Conservation (phyloP, 495 filamentous ascomycete genomes). For the Aspergillus nidulans region DNA sequence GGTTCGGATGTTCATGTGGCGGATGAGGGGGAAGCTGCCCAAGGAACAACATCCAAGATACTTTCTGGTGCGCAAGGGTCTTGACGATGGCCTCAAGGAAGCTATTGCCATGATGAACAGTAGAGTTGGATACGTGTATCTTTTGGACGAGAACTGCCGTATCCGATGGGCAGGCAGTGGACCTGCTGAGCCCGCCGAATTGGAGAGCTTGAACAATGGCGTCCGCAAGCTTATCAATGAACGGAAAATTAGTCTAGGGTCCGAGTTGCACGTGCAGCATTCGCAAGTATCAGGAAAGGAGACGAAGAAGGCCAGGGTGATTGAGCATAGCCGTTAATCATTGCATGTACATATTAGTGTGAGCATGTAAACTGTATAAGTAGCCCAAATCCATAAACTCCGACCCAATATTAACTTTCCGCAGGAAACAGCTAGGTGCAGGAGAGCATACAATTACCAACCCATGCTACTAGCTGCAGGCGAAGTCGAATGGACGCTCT, state of each 20-base stretch:
- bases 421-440: constrained; percentile 1
- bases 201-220: constrained; percentile 64
- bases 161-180: constrained; percentile 96
- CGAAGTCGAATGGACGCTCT: neutral
- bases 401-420: constrained; percentile 10
- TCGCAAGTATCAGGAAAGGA: constrained; percentile 10
- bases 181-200: constrained; percentile 63
- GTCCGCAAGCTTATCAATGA: constrained; percentile 66
- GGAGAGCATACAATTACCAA: constrained; percentile 11
- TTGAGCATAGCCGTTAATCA: constrained; percentile 13
- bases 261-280: constrained; percentile 19
- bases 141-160: constrained; percentile 79
- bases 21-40: constrained; percentile 52
- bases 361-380: constrained; percentile 13
- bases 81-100: constrained; percentile 69
- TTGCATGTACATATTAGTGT: constrained; percentile 21
- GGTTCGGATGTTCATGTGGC: constrained; percentile 62
- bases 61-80: constrained; percentile 75
- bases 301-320: constrained; percentile 19
- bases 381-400: constrained; percentile 6
- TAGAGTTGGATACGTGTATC: constrained; percentile 91
- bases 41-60: constrained; percentile 65
- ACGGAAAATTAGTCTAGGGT: constrained; percentile 25
- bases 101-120: constrained; percentile 77
- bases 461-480: neutral